A percentile compares a stretch with the other conserved stretches of the same genome.
phyloP scores from a whole-genome alignment of 169 alveolate species.

The Cryptosporidium andersoni region DNA sequence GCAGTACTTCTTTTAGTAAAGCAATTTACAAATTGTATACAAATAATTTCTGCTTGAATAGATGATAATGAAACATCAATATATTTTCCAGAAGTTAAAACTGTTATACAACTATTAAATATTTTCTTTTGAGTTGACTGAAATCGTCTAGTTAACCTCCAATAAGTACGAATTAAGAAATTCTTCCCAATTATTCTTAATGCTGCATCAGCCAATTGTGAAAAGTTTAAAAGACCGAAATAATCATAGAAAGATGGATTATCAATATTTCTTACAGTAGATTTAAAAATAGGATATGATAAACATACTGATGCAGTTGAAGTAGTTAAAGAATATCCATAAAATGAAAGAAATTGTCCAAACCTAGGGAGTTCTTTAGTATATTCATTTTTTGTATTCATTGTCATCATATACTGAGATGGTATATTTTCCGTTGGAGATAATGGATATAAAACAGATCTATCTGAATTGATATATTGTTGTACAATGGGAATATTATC shows the following conservation, averaged over 20 bases:
- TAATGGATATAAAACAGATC: conserved; percentile 60
- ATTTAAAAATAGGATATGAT: conserved; percentile 3
- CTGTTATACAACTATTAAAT: conserved; percentile 35
- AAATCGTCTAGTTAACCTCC: conserved; percentile 20
- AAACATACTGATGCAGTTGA: conserved; percentile 69
- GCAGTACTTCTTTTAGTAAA: conserved; percentile 41
- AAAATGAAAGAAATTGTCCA: conserved; percentile 49
- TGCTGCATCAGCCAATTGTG: conserved; percentile 46
- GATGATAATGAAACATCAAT: conserved; percentile 25
- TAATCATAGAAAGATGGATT: conserved; percentile 31
- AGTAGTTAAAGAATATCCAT: conserved; percentile 62
- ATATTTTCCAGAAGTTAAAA: conserved; percentile 58
- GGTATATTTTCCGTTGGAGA: conserved; percentile 26
- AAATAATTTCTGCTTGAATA: conserved; percentile 33
- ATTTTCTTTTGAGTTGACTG: conserved; percentile 22
- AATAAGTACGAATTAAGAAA: conserved; percentile 26
- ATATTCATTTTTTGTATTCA: conserved; percentile 32
- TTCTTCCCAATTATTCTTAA: conserved; percentile 39
- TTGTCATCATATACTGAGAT: conserved; percentile 36
- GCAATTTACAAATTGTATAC: conserved; percentile 38
- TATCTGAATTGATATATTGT: conserved; percentile 27
- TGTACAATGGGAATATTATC: conserved; percentile 34
- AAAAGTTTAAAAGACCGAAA: conserved; percentile 49
- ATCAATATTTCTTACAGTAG: neutral
- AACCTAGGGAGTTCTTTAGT: conserved; percentile 21